A percentile compares a stretch with the other conserved stretches of the same genome.
phyloP scores from a whole-genome alignment of 495 filamentous ascomycete genomes.

The Neurospora sp. region DNA sequence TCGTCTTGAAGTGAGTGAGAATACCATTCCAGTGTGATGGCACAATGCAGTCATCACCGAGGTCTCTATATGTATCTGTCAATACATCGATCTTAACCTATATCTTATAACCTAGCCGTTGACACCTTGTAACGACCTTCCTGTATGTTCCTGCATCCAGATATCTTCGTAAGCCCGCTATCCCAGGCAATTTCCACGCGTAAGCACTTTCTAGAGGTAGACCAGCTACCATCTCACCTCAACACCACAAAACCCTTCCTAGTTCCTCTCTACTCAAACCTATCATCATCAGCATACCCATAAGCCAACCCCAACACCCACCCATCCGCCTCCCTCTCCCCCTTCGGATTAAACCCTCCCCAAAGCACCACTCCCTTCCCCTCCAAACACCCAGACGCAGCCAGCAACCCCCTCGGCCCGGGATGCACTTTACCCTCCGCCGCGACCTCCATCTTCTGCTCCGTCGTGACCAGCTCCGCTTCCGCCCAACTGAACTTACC shows the following conservation, averaged over 20 bases:
- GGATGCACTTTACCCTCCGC: constrained; percentile 41
- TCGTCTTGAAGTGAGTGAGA: too few species aligned
- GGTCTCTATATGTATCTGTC: neutral
- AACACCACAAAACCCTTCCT: neutral
- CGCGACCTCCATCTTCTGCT: constrained; percentile 19
- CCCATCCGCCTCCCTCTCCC: constrained; percentile 40
- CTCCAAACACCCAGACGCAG: constrained; percentile 29
- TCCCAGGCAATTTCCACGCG: neutral
- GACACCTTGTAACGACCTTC: neutral
- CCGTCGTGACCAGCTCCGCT: constrained; percentile 33
- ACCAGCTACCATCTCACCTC: neutral
- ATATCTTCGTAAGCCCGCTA: neutral
- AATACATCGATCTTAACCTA: neutral
- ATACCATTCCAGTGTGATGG: too few species aligned
- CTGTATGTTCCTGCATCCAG: neutral
- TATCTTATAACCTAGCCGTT: neutral
- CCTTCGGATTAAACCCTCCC: constrained; percentile 41
- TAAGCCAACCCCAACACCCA: constrained; percentile 38
- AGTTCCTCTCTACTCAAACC: constrained; percentile 8
- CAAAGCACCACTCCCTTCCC: constrained; percentile 38
- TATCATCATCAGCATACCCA: constrained; percentile 18
- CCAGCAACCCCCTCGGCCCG: constrained; percentile 39
- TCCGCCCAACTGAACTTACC: constrained; percentile 37
- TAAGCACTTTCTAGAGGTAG: neutral
- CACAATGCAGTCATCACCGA: neutral